Evolutionary conservation across 306 rosid genomes (phyloP).

Genomic region (Gastrolobium bilobum): DNA sequence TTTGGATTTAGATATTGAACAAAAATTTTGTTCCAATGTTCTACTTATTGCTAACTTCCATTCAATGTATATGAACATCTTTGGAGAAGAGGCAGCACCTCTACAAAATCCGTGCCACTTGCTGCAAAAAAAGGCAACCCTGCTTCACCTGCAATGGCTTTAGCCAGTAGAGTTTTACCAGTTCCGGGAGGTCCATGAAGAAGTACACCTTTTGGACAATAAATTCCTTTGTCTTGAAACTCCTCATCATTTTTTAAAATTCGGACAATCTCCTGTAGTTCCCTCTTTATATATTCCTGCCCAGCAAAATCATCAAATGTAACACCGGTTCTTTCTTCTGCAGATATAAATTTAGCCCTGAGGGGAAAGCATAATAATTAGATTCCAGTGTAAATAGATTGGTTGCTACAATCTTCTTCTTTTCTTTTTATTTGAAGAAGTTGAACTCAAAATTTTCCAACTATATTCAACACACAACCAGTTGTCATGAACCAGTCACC

Average conservation of each 20-base stretch:
- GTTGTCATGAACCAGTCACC: conserved; percentile 39
- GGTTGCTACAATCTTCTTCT: conserved; percentile 22
- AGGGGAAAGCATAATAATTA: conserved; percentile 59
- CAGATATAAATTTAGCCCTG: conserved; percentile 99
- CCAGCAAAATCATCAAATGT: conserved; percentile 99
- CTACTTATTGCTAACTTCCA: conserved; percentile 41
- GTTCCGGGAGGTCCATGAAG: conserved; percentile 99
- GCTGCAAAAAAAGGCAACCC: conserved; percentile 98
- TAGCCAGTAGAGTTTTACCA: conserved; percentile 96
- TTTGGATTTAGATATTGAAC: conserved; percentile 41
- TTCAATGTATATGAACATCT: conserved; percentile 42
- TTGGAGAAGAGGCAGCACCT: conserved; percentile 67
- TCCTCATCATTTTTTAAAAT: conserved; percentile 92
- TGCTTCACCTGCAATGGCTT: conserved; percentile 99
- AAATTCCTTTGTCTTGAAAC: conserved; percentile 93
- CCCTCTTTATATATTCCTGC: conserved; percentile 98
- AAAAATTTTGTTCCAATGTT: conserved; percentile 30
- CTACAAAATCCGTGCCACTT: conserved; percentile 98
- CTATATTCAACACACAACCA: conserved; percentile 39
- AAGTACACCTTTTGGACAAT: conserved; percentile 98
- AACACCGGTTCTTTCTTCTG: conserved; percentile 97
- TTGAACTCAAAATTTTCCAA: conserved; percentile 33
- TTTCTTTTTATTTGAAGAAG: conserved; percentile 39
- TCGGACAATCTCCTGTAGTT: conserved; percentile 93
- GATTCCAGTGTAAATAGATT: conserved; percentile 42